Evolutionary conservation across 768 basidiomycete genomes (phyloP), one percentile per base, ranked within the genome.

Genomic region (Dictyophora rubrovolvata): DNA sequence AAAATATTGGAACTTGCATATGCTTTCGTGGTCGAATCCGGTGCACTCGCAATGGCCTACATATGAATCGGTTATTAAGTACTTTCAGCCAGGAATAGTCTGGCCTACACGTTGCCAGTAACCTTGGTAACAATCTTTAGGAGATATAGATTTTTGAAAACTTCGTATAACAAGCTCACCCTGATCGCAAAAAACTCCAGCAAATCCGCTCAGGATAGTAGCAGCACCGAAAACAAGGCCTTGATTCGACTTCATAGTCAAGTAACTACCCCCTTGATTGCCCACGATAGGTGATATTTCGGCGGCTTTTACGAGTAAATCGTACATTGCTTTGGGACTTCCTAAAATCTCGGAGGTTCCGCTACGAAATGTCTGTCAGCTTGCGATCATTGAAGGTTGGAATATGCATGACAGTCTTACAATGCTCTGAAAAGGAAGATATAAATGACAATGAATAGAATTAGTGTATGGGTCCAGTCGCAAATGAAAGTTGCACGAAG

Each of bases 191-290:
- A 79, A 78, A 1, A 79, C 71, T 0, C 78, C 77, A 0, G 77
- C 67, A 59, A 79, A 77, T 5, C 78, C 75, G 54, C 73, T 72
- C 20, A 71, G 56, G 23, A 76, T 68, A 1, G 67, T 68, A 6
- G 72, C 69, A 18, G 71, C 71, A 55, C 75, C 76, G 48, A 77
- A 76, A 12, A 77, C 71, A 20, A 78, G 65, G 6, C 72, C 76
- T 59, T 75, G 71, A 48, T 75, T 73, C 16, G 79, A 79, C 62
- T 79, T 79, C 76, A 83, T 78, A 0, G 82, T 83, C 35, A 81
- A 60, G 62, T 82, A 83, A 54, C 77, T 78, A 5, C 82, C 79
- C 16, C 73, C 69, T 48, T 72, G 62, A 61, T 81, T 83, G 8
- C 81, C 80, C 0, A 60, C 61, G 0, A 82, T 79, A 0, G 81